Percentiles rank a stretch among this genome's conserved stretches.
phyloP scores from a whole-genome alignment of 1,284 basidiomycete species.

The Ustilago hordei region DNA sequence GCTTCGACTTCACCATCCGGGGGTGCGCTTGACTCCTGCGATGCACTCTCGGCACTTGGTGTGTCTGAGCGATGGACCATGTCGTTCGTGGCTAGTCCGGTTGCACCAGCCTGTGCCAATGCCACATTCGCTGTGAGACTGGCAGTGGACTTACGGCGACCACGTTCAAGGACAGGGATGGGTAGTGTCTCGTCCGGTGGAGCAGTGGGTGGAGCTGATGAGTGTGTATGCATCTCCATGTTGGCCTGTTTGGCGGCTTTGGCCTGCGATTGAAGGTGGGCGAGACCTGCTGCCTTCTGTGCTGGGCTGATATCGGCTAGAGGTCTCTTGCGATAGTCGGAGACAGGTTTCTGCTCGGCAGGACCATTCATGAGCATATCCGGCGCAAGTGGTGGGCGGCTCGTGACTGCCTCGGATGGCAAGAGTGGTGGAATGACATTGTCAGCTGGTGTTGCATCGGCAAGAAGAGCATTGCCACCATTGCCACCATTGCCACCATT shows the following conservation, averaged over 20 bases:
- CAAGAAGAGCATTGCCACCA: background rate
- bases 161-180: conserved; percentile 37
- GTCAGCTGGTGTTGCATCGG: conserved; percentile 18
- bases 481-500: conserved; percentile 13
- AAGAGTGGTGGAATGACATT: conserved; percentile 56
- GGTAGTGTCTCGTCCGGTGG: conserved; percentile 33
- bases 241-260: conserved; percentile 22
- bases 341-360: conserved; percentile 50
- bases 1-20: conserved; percentile 67
- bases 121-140: conserved; percentile 45
- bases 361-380: conserved; percentile 35
- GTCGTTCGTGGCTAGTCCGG: conserved; percentile 2
- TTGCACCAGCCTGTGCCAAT: conserved; percentile 32
- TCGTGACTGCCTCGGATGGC: conserved; percentile 28
- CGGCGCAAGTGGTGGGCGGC: conserved; percentile 13
- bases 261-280: conserved; percentile 42
- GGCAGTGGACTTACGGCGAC: conserved; percentile 45
- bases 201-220: conserved; percentile 16
- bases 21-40: conserved; percentile 60
- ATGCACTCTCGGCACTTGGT: conserved; percentile 42
- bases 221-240: conserved; percentile 16
- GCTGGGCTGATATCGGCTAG: conserved; percentile 52
- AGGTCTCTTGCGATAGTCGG: conserved; percentile 58
- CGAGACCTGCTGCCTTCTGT: conserved; percentile 46
- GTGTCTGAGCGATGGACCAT: conserved; percentile 24